Evolutionary conservation across 2,329 filamentous ascomycete genomes (phyloP).

Genomic region (Coniochaeta pulveracea): DNA sequence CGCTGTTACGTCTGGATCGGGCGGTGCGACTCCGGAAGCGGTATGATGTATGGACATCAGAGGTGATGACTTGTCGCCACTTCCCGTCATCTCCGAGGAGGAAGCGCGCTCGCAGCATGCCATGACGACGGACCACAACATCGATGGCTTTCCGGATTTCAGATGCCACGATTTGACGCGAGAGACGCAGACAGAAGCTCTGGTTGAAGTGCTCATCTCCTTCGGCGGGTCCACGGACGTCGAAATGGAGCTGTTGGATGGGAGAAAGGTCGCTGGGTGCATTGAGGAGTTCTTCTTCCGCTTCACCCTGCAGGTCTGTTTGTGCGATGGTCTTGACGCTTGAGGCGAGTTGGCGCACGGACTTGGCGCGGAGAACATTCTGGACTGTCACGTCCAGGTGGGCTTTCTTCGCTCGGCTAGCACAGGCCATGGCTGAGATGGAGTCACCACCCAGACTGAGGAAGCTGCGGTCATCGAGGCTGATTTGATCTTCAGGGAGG

Average conservation of each 20-base stretch:
- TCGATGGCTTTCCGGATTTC: constrained; percentile 13
- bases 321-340: constrained; percentile 4
- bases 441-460: constrained; percentile 30
- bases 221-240: constrained; percentile 15
- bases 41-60: constrained; percentile 10
- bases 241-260: constrained; percentile 30
- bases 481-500: constrained; percentile 17
- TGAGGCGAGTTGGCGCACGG: constrained; percentile 15
- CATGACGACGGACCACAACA: constrained; percentile 17
- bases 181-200: constrained; percentile 26
- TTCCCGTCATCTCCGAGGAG: constrained; percentile 9
- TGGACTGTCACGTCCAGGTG: constrained; percentile 18
- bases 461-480: constrained; percentile 21
- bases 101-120: constrained; percentile 25
- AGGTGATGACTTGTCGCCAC: constrained; percentile 15
- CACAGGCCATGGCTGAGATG: constrained; percentile 29
- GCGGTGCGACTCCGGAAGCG: constrained; percentile 8
- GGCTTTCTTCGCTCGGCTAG: constrained; percentile 23
- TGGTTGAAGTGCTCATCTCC: constrained; percentile 30
- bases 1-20: neutral
- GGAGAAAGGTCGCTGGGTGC: constrained; percentile 28
- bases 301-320: neutral
- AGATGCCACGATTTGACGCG: constrained; percentile 10
- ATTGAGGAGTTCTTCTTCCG: constrained; percentile 9
- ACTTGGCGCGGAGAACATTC: constrained; percentile 19